Evolutionary conservation across 192 early-diverging fungal genomes (phyloP).

Genomic region (Gryganskiella cystojenkinii): DNA sequence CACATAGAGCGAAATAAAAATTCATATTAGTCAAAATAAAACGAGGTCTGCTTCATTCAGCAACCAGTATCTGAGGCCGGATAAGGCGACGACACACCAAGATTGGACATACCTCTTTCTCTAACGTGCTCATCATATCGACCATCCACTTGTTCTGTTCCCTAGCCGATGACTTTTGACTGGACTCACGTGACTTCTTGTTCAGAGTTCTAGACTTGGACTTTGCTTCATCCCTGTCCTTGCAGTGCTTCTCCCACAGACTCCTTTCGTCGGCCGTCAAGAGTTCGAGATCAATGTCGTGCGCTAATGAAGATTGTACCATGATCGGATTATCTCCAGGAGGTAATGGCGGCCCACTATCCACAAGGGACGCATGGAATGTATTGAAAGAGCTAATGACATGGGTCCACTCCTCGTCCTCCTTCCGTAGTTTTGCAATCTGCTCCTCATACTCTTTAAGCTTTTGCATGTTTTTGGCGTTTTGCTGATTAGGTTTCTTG

Average conservation of each 20-base stretch:
- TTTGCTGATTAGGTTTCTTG: slow-evolving; percentile 45
- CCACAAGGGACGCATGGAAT: slow-evolving; percentile 44
- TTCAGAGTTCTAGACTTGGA: not conserved
- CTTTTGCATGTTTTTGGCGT: slow-evolving; percentile 31
- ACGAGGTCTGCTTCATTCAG: too few relatives aligned
- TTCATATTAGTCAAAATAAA: too few relatives aligned
- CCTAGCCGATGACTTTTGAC: not conserved
- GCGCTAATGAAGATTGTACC: slow-evolving; percentile 6
- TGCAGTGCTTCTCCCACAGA: slow-evolving; percentile 44
- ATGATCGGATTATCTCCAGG: slow-evolving; percentile 21
- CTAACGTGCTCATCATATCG: slow-evolving; percentile 39
- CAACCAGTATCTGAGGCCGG: too few relatives aligned
- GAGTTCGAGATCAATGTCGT: slow-evolving; percentile 27
- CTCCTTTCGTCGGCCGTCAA: slow-evolving; percentile 42
- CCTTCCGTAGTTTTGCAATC: slow-evolving; percentile 40
- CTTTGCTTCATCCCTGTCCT: not conserved
- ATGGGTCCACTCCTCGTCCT: slow-evolving; percentile 43
- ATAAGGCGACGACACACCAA: too few relatives aligned
- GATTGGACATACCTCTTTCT: slow-evolving; percentile 36
- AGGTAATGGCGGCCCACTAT: slow-evolving; percentile 21
- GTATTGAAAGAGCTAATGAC: slow-evolving; percentile 46
- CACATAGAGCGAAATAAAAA: not conserved
- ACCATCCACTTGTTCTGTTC: slow-evolving; percentile 41
- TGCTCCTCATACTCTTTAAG: slow-evolving; percentile 35
- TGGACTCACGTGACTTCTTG: too few relatives aligned